Conservation (phyloP, 2,329 filamentous ascomycete genomes). For the Talaromyces sp. region DNA sequence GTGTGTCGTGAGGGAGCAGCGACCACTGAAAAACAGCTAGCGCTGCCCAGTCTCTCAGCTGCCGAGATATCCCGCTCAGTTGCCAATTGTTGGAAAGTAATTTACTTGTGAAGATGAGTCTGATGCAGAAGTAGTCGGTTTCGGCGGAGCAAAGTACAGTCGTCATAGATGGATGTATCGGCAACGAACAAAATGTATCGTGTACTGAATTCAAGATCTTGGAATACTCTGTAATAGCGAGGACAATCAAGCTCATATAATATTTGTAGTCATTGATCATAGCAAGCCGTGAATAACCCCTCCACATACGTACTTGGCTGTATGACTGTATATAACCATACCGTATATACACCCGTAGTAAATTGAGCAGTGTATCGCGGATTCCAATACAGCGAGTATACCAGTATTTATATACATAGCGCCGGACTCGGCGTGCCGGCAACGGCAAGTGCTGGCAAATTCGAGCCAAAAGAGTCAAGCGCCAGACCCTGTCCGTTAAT, state of each 20-base stretch:
- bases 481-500: neutral
- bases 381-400: neutral
- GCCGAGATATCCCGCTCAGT: neutral
- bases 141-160: neutral
- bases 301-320: neutral
- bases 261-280: neutral
- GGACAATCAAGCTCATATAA: neutral
- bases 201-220: neutral
- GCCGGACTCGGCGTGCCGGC: slow-evolving; percentile 13
- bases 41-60: neutral
- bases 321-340: neutral
- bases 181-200: neutral
- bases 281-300: neutral
- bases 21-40: neutral
- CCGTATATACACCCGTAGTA: too few species aligned
- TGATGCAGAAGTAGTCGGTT: neutral
- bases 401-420: slow-evolving; percentile 3
- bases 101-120: neutral
- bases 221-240: neutral
- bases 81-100: neutral
- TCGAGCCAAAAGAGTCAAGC: neutral
- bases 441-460: neutral
- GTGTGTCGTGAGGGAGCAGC: slow-evolving; percentile 5
- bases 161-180: neutral
- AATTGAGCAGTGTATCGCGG: neutral